Base-by-base conservation (phyloP, 2,329 filamentous ascomycete genomes). In the Microsporum audouinii region DNA sequence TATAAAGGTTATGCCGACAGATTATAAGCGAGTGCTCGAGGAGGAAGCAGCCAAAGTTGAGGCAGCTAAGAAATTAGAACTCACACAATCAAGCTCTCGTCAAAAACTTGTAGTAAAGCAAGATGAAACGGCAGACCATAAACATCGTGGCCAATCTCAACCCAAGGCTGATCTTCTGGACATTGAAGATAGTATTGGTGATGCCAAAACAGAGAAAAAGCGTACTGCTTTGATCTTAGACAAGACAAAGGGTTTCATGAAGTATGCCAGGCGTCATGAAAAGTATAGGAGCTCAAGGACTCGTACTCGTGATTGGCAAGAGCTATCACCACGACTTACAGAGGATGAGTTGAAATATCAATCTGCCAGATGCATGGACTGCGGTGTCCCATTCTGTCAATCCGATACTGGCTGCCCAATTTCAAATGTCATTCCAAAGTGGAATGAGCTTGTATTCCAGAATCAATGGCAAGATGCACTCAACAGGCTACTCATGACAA, bases 291-390 rank as follows among this genome's bases (percentile, higher is more conserved):
- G 84, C 70, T 83, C 88, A 3, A 88, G 89, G 74, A 91, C 88
- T 47, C 84, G 92, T 68, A 91, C 86, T 64, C 90, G 91, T 72
- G 92, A 97, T 72, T 97, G 91, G 91, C 88, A 88, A 45, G 92
- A 97, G 77, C 82, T 97, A 55, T 94, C 87, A 62, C 84, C 84
- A 69, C 88, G 92, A 62, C 82, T 97, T 57, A 90, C 89, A 66
- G 91, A 96, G 75, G 92, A 96, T 68, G 91, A 96, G 77, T 84
- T 96, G 66, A 96, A 96, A 79, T 96, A 95, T 72, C 92, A 97
- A 76, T 88, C 91, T 55, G 92, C 92, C 63, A 89, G 92, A 66
- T 97, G 92, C 80, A 97, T 97, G 92, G 92, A 97, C 78, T 97
- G 92, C 64, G 92, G 92, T 84, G 91, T 97, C 63, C 92, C 92